Evolutionary conservation across 2,329 filamentous ascomycete species (phyloP), one percentile per base, ranked within the genome.

Genomic region (Aureobasidium sp.): DNA sequence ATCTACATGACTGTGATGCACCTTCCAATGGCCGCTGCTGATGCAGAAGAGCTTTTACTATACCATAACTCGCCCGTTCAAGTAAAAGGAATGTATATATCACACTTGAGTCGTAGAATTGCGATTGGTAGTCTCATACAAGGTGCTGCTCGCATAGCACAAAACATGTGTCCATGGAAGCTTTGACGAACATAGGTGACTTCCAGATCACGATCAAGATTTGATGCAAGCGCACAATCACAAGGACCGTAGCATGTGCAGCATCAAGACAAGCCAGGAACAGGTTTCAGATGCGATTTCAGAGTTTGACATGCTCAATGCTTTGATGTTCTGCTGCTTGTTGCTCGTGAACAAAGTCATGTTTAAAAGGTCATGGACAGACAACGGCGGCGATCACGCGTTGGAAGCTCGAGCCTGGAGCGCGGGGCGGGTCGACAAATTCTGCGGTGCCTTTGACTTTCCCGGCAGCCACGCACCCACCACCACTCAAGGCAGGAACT

Each of bases 121-220:
- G 36, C 12, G 9, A 32, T 17, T 55, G 26, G 13, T 17, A 23
- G 17, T n/a, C 5, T 39, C 15, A 48, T 15, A 32, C 15, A 41
- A 39, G 36, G 23, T 53, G 37, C 23, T 42, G 51, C 23, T 26
- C 42, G 15, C 37, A 42, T 26, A 27, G 51, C 48, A 37, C 13
- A 52, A 37, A 23, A 55, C 15, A 42, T 55, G 51, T 42, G 51
- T 29, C 26, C n/a, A 20, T 12, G 7, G 13, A 29, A 55, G 51
- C 51, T 41, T 55, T 32, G 32, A 23, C 20, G 27, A n/a, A 50
- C 15, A 34, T 34, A 17, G 1, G 13, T 20, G 5, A 26, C 23
- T 41, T 42, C n/a, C n/a, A 55, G 36, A 41, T 32, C 20, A 55
- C 37, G 37, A 55, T 55, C 51, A 42, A 55, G 51, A 37, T 55